Evolutionary conservation across 1,284 basidiomycete species (phyloP).

Genomic region (Phylloporus sp.): DNA sequence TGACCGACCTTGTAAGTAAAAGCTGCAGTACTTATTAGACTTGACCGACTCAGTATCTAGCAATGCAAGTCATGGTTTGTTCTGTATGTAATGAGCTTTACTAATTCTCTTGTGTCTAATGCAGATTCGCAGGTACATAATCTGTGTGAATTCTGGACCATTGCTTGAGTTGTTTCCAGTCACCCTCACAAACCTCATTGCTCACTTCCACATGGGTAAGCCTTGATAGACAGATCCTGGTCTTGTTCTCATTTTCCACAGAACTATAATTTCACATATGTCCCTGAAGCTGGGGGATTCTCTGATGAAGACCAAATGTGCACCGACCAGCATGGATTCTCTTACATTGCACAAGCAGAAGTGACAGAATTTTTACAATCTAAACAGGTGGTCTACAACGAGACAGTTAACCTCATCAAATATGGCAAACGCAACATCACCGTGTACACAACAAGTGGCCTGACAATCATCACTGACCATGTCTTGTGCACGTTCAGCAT

Average conservation of each 20-base stretch:
- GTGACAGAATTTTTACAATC: conserved; percentile 54
- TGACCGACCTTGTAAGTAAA: conserved; percentile 15
- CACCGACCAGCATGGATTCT: conserved; percentile 67
- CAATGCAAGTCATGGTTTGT: conserved; percentile 14
- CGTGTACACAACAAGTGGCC: too few relatives aligned
- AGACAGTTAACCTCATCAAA: conserved; percentile 54
- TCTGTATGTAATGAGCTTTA: background rate
- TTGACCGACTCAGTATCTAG: conserved; percentile 9
- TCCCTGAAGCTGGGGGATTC: conserved; percentile 58
- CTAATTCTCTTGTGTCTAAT: background rate
- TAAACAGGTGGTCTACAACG: conserved; percentile 52
- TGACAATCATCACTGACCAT: too few relatives aligned
- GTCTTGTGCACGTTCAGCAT: too few relatives aligned
- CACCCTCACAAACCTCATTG: too few relatives aligned
- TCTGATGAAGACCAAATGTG: conserved; percentile 58
- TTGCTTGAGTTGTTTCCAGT: background rate
- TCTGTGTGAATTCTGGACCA: background rate
- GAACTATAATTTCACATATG: conserved; percentile 71
- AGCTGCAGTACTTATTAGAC: background rate
- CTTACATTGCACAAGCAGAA: too few relatives aligned
- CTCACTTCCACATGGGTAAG: conserved; percentile 64
- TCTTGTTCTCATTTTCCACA: conserved; percentile 30
- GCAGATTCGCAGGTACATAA: conserved; percentile 14
- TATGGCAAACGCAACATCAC: too few relatives aligned
- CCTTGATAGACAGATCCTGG: background rate